These are phyloP conservation scores for Physcomitrium patens DNA, from an alignment of 225 moss, liverwort and hornwort species.

Conservation along the genomic window DNA sequence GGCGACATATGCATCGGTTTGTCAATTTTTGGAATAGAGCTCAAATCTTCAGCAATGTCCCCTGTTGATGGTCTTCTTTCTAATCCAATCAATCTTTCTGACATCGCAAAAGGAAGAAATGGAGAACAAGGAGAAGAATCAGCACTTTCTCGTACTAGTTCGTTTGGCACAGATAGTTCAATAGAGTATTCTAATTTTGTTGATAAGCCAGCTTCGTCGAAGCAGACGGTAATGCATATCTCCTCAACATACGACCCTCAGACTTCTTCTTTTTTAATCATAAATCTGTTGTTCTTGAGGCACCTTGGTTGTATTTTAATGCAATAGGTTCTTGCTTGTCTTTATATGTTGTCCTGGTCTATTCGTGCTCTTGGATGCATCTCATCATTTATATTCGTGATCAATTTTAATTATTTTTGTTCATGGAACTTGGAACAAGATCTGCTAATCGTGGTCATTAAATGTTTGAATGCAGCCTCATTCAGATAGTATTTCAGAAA, in stretches of 20 bases:
- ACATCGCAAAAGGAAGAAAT: conserved; percentile 17
- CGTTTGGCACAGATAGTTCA: conserved; percentile 43
- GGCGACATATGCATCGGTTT: conserved; percentile 69
- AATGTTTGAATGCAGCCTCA: conserved; percentile 33
- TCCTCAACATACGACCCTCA: neutral
- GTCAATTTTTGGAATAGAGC: conserved; percentile 58
- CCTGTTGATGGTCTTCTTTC: conserved; percentile 30
- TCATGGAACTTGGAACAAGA: neutral
- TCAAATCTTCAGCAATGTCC: conserved; percentile 25
- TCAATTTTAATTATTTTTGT: conserved; percentile 15
- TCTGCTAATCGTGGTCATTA: conserved; percentile 20
- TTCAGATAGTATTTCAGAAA: conserved; percentile 33
- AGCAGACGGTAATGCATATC: conserved; percentile 32
- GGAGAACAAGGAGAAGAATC: conserved; percentile 28
- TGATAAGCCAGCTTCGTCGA: conserved; percentile 40
- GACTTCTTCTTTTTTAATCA: neutral
- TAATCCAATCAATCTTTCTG: conserved; percentile 36
- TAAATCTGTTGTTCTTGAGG: conserved; percentile 7
- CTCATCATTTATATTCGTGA: neutral
- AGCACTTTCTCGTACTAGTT: conserved; percentile 40
- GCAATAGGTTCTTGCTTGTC: neutral
- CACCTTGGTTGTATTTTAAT: neutral
- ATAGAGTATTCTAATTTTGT: conserved; percentile 29
- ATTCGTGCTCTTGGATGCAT: no score
- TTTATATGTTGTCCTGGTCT: no score